Percentiles rank a stretch among this genome's conserved stretches.
Evolutionary conservation across 2,329 filamentous ascomycete species (phyloP).

Genomic region (Gnomoniopsis sp.): DNA sequence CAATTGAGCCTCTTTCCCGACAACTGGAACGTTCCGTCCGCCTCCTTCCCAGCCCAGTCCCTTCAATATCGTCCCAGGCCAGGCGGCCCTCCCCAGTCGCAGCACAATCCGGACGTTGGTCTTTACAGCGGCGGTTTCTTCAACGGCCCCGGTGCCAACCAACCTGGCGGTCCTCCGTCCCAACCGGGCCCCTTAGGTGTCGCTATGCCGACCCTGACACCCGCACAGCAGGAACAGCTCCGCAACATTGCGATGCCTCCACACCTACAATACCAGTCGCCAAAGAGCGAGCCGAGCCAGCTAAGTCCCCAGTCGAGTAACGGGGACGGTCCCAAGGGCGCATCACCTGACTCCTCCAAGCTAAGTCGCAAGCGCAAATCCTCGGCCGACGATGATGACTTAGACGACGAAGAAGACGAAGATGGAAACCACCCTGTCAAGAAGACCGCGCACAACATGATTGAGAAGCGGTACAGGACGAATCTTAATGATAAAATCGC

Average conservation of each 20-base stretch:
- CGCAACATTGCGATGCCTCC: slow-evolving; percentile 63
- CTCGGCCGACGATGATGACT: slow-evolving; percentile 55
- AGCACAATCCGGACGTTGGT: not conserved
- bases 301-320: slow-evolving; percentile 55
- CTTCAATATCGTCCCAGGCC: slow-evolving; percentile 13
- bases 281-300: slow-evolving; percentile 55
- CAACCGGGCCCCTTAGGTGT: slow-evolving; percentile 29
- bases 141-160: slow-evolving; percentile 24
- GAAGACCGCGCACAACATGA: slow-evolving; percentile 97
- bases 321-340: slow-evolving; percentile 44
- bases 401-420: slow-evolving; percentile 58
- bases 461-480: slow-evolving; percentile 93
- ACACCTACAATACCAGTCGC: slow-evolving; percentile 58
- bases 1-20: slow-evolving; percentile 14
- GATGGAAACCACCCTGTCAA: slow-evolving; percentile 61
- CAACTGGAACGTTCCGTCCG: slow-evolving; percentile 16
- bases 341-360: slow-evolving; percentile 60
- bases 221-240: slow-evolving; percentile 58
- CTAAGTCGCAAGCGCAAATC: slow-evolving; percentile 66
- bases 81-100: slow-evolving; percentile 4
- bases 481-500: slow-evolving; percentile 98
- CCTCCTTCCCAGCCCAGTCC: slow-evolving; percentile 13
- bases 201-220: slow-evolving; percentile 44
- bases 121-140: slow-evolving; percentile 16
- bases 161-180: slow-evolving; percentile 25